A percentile compares a stretch with the other conserved stretches of the same genome.
Conservation (phyloP, 176 grass and related monocot species). For the Pharus latifolius region DNA sequence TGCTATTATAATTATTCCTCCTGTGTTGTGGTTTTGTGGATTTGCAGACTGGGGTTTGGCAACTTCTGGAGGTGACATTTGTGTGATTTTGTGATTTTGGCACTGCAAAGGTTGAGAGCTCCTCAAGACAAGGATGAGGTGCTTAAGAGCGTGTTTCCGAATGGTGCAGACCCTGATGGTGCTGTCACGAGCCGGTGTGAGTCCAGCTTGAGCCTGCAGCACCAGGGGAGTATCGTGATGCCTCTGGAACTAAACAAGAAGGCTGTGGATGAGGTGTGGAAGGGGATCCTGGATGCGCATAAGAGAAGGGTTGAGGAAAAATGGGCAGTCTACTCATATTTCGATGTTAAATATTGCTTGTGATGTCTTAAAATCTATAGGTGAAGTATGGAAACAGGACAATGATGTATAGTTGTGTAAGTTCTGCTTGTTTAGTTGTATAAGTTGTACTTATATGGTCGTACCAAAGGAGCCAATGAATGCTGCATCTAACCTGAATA, state of each 20-base stretch:
- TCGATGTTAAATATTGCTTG: too few relatives aligned
- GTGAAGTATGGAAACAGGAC: too few relatives aligned
- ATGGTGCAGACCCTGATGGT: conserved; percentile 10
- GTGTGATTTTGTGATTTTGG: too few relatives aligned
- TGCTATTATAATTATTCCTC: not conserved
- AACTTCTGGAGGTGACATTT: not conserved
- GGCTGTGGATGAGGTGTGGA: conserved; percentile 92
- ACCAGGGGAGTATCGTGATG: conserved; percentile 77
- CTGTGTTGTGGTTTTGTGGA: not conserved
- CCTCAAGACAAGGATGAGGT: conserved; percentile 72
- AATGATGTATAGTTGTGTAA: too few relatives aligned
- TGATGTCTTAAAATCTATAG: too few relatives aligned
- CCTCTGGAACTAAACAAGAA: conserved; percentile 69
- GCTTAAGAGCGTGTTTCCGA: conserved; percentile 66
- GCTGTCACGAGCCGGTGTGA: not conserved
- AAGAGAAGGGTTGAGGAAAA: conserved; percentile 10
- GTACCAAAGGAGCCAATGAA: too few relatives aligned
- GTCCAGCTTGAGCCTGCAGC: conserved; percentile 20
- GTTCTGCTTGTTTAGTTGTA: too few relatives aligned
- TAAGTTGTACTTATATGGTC: too few relatives aligned
- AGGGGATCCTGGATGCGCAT: conserved; percentile 36
- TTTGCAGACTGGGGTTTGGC: not conserved
- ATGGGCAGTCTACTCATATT: too few relatives aligned
- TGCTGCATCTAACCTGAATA: too few relatives aligned
- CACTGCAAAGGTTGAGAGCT: conserved; percentile 20